Evolutionary conservation across 768 basidiomycete genomes (phyloP).

Genomic region (Tricholomella constricta): DNA sequence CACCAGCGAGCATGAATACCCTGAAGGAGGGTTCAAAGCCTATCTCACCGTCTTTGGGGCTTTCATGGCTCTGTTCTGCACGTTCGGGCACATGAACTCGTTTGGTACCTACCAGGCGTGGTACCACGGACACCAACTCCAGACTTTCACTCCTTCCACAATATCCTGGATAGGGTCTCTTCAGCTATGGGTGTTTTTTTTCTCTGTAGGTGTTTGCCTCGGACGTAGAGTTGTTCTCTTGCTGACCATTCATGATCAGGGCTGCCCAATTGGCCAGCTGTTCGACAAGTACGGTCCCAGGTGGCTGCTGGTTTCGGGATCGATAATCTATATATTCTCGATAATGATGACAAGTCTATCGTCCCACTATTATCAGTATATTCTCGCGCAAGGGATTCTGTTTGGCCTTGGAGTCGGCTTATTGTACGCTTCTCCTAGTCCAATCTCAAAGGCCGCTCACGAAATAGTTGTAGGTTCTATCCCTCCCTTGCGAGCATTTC

Average conservation of each 20-base stretch:
- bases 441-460: constrained; percentile 5
- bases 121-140: constrained; percentile 66
- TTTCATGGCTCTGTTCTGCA: constrained; percentile 65
- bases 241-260: constrained; percentile 36
- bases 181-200: constrained; percentile 71
- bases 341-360: constrained; percentile 65
- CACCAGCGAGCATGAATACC: constrained; percentile 10
- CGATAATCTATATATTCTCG: constrained; percentile 47
- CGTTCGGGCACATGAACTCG: constrained; percentile 71
- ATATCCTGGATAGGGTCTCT: constrained; percentile 75
- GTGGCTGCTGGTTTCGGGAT: constrained; percentile 52
- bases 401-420: constrained; percentile 69
- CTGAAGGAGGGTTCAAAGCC: constrained; percentile 35
- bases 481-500: constrained; percentile 67
- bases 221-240: not conserved
- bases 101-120: constrained; percentile 75
- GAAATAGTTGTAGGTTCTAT: constrained; percentile 54
- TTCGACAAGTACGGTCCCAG: constrained; percentile 66
- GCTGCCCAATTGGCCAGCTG: constrained; percentile 58
- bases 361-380: constrained; percentile 57
- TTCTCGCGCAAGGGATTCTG: constrained; percentile 63
- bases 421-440: constrained; percentile 47
- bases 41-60: constrained; percentile 63
- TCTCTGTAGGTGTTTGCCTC: constrained; percentile 48
- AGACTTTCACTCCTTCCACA: constrained; percentile 47